Base-by-base conservation (phyloP, 176 grass and related monocot species). In the Oryza nivara region DNA sequence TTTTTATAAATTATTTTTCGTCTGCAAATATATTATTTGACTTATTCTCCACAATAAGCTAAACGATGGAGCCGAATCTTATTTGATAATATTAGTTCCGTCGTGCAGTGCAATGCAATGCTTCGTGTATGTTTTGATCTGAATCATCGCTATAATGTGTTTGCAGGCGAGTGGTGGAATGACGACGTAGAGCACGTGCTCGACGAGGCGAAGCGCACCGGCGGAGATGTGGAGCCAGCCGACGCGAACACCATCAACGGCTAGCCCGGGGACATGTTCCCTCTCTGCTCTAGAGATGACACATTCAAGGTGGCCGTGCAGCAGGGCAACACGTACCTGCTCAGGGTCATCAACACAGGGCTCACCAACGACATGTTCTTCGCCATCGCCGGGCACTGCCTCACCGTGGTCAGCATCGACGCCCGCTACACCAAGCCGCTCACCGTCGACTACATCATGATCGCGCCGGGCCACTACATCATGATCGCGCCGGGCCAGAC, bases 181-280 rank as follows among this genome's bases (percentile, higher is more conserved):
- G 30, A 17, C 0, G 75, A 89, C 49, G 65, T 60, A 0, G 0
- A 77, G 1, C 4, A 70, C 0, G 4, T 91, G 36, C 76, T 89
- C 0, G 26, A 60, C 16, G 48, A 82, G 60, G 63, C 13, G 41
- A 7, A 49, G 28, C 67, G 41, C 14, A 82, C 72, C 9, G 87
- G 89, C 5, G 61, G 84, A 52, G 84, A 80, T 1, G 38, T 75
- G 56, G n/a, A 60, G 0, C 22, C 60, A 2, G 75, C 92, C 0
- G 87, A 94, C 30, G 80, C 81, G 0, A 87, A 79, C 72, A 91
- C 87, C 72, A 89, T 94, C 85, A 94, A 94, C 32, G 87, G 92
- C 26, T 84, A 94, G 41, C 84, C 92, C 0, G 71, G 77, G 1
- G 65, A 85, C 36, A 41, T 84, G 8, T 36, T 78, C 44, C 26